These are phyloP conservation scores for Hylodesmum podocarpum DNA, from an alignment of 306 rosid genomes.

Conservation along the genomic window DNA sequence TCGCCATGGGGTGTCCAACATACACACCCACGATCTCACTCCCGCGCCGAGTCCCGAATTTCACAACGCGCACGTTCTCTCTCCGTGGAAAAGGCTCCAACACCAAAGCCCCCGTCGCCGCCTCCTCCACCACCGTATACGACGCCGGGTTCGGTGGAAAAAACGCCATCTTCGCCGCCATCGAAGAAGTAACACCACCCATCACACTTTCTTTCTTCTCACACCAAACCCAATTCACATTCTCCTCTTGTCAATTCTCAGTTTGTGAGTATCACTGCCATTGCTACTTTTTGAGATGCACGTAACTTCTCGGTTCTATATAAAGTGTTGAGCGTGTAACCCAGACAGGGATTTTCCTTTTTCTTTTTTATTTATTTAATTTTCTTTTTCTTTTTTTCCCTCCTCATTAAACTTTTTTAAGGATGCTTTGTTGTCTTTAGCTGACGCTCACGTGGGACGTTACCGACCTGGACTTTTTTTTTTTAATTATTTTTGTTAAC, in stretches of 20 bases:
- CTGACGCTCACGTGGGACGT: constrained; percentile 49
- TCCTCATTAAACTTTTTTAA: not conserved
- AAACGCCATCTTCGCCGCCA: constrained; percentile 88
- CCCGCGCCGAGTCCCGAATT: constrained; percentile 68
- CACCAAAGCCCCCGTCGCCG: constrained; percentile 51
- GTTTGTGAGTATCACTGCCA: not conserved
- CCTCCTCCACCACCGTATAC: constrained; percentile 56
- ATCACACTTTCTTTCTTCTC: not conserved
- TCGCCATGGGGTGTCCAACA: constrained; percentile 72
- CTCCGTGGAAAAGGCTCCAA: constrained; percentile 60
- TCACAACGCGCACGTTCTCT: constrained; percentile 72
- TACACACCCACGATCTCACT: constrained; percentile 80
- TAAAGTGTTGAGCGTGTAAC: not conserved
- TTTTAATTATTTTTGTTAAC: no score
- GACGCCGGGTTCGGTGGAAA: constrained; percentile 89
- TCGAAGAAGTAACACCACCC: constrained; percentile 91
- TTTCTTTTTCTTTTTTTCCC: not conserved
- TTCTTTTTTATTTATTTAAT: not conserved
- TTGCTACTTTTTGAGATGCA: constrained; percentile 13
- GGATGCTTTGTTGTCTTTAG: constrained; percentile 27
- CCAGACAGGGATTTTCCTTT: not conserved
- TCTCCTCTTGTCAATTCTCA: not conserved
- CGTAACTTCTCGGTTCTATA: constrained; percentile 4
- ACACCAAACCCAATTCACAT: not conserved
- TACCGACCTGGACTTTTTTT: constrained; percentile 16